phyloP scores from a whole-genome alignment of 495 filamentous ascomycete species.

The Lasiosphaeria ovina region DNA sequence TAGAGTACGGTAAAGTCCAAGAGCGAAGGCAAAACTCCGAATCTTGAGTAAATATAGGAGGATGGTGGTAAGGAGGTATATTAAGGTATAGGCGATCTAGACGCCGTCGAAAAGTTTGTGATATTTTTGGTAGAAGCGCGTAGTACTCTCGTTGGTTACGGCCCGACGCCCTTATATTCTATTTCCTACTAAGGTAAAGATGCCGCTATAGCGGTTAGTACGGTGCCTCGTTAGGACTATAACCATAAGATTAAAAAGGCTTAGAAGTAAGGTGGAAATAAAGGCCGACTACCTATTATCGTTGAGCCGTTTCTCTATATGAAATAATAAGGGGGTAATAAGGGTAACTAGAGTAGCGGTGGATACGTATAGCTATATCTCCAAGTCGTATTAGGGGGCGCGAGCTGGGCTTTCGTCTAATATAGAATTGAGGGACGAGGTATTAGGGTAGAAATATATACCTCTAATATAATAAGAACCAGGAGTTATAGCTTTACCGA shows the following conservation, averaged over 20 bases:
- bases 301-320: not conserved
- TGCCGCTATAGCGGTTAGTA: not conserved
- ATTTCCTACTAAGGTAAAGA: not conserved
- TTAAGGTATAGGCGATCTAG: not conserved
- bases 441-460: not conserved
- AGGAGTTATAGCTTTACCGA: not conserved
- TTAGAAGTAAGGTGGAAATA: not conserved
- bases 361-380: not conserved
- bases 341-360: not conserved
- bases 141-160: not conserved
- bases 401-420: not conserved
- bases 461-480: not conserved
- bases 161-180: not conserved
- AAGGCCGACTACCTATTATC: conserved; percentile 1
- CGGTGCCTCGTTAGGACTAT: not conserved
- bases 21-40: conserved; percentile 1
- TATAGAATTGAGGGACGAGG: not conserved
- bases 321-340: not conserved
- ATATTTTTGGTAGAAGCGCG: not conserved
- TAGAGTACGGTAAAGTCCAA: not conserved
- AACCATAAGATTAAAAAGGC: not conserved
- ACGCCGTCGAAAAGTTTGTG: not conserved
- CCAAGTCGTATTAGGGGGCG: not conserved
- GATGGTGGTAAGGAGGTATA: not conserved
- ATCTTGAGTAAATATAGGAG: not conserved